phyloP scores from a whole-genome alignment of 176 grass and related monocot genomes.

The Bonia amplexicaulis region DNA sequence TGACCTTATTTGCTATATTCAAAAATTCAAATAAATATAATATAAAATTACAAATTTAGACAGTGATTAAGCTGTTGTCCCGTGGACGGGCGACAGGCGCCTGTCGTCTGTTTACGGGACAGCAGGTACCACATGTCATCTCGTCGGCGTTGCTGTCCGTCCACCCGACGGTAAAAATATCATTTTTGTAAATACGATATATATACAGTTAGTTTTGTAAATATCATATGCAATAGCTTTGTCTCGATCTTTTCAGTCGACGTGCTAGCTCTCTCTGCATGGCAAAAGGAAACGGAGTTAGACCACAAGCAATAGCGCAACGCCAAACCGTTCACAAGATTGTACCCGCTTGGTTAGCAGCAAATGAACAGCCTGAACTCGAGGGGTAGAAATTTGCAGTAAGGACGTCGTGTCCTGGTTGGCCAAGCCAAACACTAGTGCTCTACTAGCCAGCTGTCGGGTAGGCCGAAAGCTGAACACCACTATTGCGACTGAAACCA shows the following conservation, averaged over 20 bases:
- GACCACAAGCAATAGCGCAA: neutral
- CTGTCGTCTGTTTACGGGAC: too few species aligned
- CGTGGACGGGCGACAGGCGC: too few species aligned
- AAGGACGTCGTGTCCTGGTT: neutral
- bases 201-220: too few species aligned
- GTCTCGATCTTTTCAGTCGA: neutral
- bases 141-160: too few species aligned
- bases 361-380: neutral
- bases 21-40: too few species aligned
- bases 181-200: too few species aligned
- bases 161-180: too few species aligned
- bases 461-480: constrained; percentile 1
- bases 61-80: too few species aligned
- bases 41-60: too few species aligned
- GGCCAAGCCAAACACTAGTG: neutral
- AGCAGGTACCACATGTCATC: too few species aligned
- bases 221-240: too few species aligned
- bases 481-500: neutral
- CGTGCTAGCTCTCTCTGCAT: neutral
- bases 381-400: neutral
- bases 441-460: neutral
- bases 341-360: neutral
- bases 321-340: neutral
- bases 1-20: too few species aligned
- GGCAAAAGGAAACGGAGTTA: neutral